Evolutionary conservation across 768 basidiomycete genomes (phyloP), one percentile per base, ranked within the genome.

Genomic region (Psilocybe cyanescens): DNA sequence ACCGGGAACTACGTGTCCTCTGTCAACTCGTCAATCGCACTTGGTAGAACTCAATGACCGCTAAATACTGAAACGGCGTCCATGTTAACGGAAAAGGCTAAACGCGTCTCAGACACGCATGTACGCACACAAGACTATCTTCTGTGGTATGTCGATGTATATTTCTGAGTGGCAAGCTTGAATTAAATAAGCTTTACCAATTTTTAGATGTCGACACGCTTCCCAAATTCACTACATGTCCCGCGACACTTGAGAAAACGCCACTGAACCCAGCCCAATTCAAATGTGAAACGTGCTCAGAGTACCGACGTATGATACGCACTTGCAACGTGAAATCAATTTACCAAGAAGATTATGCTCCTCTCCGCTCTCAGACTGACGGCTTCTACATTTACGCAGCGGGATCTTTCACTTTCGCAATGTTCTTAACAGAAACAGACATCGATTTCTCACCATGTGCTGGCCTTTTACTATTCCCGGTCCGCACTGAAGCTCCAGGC

Each of bases 271-370:
- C 55, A 56, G 29, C 28, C 31, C 44, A 7, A 14, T 55, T 55
- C 14, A 56, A 30, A 37, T 35, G 16, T 17, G 45, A 57, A 57
- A 57, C 41, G 28, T 58, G 37, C 19, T 19, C 47, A 35, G 29
- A 58, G 24, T 41, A 46, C 30, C 44, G 5, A 30, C 16, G 1
- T 24, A 4, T 31, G 33, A 35, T 44, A 39, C 24, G 9, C 56
- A 19, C 29, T n/a, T 37, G 49, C 37, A 58, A 51, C 49, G 57
- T 58, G 57, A 24, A 58, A 58, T 31, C 49, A 58, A 58, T 51
- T 58, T 45, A 47, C 29, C 45, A 19, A 57, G 45, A 46, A 28
- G 24, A 33, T 55, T 30, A 9, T 30, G 17, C 39, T 55, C 16
- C 53, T 17, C 16, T 35, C 37, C 14, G 14, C 37, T 39, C 41